These are phyloP conservation scores for Brassica carinata DNA, from an alignment of 345 rosid genomes.

Conservation along the genomic window DNA sequence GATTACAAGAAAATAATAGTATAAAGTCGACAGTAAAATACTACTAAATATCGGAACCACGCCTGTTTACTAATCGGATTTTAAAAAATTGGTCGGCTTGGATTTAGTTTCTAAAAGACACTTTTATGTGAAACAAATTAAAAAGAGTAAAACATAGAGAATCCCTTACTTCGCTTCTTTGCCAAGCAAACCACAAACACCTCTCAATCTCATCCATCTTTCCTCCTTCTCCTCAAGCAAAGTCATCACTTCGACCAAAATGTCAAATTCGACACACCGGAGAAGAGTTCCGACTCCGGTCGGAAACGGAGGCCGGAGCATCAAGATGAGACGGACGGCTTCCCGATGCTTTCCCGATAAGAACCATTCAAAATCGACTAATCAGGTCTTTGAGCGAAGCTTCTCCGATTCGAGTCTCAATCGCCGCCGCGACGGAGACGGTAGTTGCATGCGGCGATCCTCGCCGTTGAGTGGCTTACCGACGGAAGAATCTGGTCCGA, in stretches of 20 bases:
- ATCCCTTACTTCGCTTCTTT: slow-evolving; percentile 33
- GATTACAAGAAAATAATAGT: neutral
- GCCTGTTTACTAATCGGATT: neutral
- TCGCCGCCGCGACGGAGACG: slow-evolving; percentile 25
- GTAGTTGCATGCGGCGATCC: slow-evolving; percentile 11
- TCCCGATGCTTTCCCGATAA: slow-evolving; percentile 35
- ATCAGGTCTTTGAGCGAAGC: slow-evolving; percentile 55
- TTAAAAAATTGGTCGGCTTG: slow-evolving; percentile 20
- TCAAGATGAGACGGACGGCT: slow-evolving; percentile 33
- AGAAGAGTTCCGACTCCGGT: slow-evolving; percentile 40
- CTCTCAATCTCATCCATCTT: slow-evolving; percentile 8
- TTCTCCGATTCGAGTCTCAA: slow-evolving; percentile 60
- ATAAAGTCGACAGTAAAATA: neutral
- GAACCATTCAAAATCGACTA: slow-evolving; percentile 33
- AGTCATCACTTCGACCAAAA: neutral
- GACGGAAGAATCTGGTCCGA: slow-evolving; percentile 6
- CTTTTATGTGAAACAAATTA: neutral
- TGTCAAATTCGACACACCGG: slow-evolving; percentile 25
- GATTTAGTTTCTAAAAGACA: neutral
- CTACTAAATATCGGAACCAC: slow-evolving; percentile 1
- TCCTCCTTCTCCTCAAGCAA: slow-evolving; percentile 11
- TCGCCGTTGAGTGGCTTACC: slow-evolving; percentile 23
- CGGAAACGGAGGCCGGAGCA: slow-evolving; percentile 35
- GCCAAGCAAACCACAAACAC: slow-evolving; percentile 40
- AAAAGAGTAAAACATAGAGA: slow-evolving; percentile 24